Conservation (phyloP, 352 stramenopile genomes). For the Elongisporangium anandrum region DNA sequence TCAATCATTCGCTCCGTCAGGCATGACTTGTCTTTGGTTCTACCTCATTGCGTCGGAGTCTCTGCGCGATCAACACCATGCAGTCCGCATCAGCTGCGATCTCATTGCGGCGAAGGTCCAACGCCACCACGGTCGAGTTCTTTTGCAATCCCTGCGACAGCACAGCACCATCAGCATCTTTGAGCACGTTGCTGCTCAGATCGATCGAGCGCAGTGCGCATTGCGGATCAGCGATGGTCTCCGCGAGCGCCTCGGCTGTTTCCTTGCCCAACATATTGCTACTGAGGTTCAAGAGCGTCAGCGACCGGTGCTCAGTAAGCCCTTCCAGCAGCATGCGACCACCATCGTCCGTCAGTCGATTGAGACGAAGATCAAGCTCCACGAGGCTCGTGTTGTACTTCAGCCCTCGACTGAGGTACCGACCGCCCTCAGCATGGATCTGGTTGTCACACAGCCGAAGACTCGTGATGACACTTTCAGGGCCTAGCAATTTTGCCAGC, state of each 20-base stretch:
- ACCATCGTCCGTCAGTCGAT: constrained; percentile 90
- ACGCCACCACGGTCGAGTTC: constrained; percentile 51
- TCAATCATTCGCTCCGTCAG: neutral
- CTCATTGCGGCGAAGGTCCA: constrained; percentile 82
- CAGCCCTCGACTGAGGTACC: constrained; percentile 89
- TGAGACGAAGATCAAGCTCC: constrained; percentile 89
- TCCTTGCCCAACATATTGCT: constrained; percentile 79
- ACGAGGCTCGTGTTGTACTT: constrained; percentile 87
- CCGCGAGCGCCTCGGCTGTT: constrained; percentile 56
- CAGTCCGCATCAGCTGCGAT: constrained; percentile 55
- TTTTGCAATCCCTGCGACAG: constrained; percentile 59
- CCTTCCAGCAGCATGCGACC: constrained; percentile 87
- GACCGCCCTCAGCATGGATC: constrained; percentile 89
- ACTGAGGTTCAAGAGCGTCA: constrained; percentile 82
- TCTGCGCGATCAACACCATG: constrained; percentile 64
- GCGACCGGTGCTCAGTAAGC: constrained; percentile 51
- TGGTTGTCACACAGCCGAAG: constrained; percentile 92
- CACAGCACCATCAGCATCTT: constrained; percentile 47
- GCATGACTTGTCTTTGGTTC: constrained; percentile 25
- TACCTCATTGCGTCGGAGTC: constrained; percentile 70
- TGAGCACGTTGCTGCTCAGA: constrained; percentile 78
- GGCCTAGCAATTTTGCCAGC: constrained; percentile 87
- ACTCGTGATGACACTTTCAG: constrained; percentile 85
- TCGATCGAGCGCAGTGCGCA: constrained; percentile 69
- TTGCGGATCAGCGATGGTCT: constrained; percentile 66